Evolutionary conservation across 305 asterid species (phyloP), one percentile per base, ranked within the genome.

Genomic region (Plantago lanceolata): DNA sequence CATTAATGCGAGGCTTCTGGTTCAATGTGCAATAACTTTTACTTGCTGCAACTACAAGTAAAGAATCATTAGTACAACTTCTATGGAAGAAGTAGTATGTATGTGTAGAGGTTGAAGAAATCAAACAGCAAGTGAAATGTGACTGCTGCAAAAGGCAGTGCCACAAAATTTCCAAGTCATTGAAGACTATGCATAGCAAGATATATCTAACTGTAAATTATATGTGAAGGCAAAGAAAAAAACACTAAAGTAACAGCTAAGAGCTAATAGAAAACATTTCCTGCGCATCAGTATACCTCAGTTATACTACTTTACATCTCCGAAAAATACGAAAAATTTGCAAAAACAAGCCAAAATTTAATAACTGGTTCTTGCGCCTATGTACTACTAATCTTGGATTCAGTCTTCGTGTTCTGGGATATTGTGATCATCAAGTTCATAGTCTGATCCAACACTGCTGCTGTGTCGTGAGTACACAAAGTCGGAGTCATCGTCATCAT

Each of bases 381-480:
- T 33, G 18, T 11, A 6, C 11, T 18, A 49, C 6, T 37, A n/a
- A 19, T 31, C 48, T 18, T 15, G 45, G 13, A 12, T 18, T 24
- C 17, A n/a, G 8, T 64, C 61, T 43, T 37, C 48, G 16, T 37
- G 69, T 45, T 53, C 37, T 18, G 65, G 59, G 63, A n/a, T n/a
- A n/a, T 49, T 54, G 19, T 29, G 31, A 18, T 62, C 73, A 18
- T 43, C 68, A 40, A 48, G 68, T 24, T 43, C 68, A 43, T 63
- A 48, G 19, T 55, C 57, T 29, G 68, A 63, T 47, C 58, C 45
- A 17, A 58, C 26, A 69, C 50, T 57, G 61, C 65, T 50, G 50
- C 31, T 57, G 31, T 50, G 50, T 59, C 64, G 31, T 31, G 57
- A 65, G 60, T 59, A 47, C 35, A 59, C 67, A 59, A 45, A 28